Evolutionary conservation across 106 monocot species (phyloP), one percentile per base, ranked within the genome.

Genomic region (Phalaenopsis aphrodite): DNA sequence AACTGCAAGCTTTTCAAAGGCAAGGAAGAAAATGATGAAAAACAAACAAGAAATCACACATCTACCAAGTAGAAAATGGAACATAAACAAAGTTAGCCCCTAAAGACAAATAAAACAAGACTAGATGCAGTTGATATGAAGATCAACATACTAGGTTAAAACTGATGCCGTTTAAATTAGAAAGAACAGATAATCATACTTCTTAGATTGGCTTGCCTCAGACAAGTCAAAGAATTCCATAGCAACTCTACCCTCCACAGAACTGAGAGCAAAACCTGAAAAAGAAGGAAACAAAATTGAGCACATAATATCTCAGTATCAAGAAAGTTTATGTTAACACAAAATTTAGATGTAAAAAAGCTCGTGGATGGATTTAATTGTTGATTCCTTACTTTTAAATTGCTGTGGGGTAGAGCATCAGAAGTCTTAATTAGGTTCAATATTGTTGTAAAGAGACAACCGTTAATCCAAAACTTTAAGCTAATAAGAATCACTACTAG

Each of bases 211-310:
- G 21, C 82, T 85, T 49, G 92, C 82, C n/a, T 95, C 95, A 41
- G 95, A 92, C 69, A 92, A 56, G 76, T 92, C 92, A 86, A 95
- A 95, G 79, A 95, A 95, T 72, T 95, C 95, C 95, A 95, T 95
- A 36, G 95, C 90, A 66, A 92, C 92, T 46, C 94, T 85, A 58
- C 98, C 94, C 89, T 98, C 98, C 43, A 98, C 89, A 58, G 98
- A 98, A 87, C 98, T 98, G 58, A 98, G 89, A 57, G 98, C 94
- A 88, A 82, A 98, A 56, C 98, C 98, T 98, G 85, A 76, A 87
- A 15, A 57, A 87, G 79, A 57, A 87, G 79, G 83, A 75, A 75
- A 2, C 41, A 84, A 78, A 24, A 52, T 10, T 4, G 14, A 69
- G 38, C 37, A 69, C 38, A 69, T 69, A 69, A 37, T 39, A n/a